Percentiles rank a stretch among this genome's conserved stretches.
Evolutionary conservation across 2,329 filamentous ascomycete genomes (phyloP).

Genomic region (Atkinsonella texensis): DNA sequence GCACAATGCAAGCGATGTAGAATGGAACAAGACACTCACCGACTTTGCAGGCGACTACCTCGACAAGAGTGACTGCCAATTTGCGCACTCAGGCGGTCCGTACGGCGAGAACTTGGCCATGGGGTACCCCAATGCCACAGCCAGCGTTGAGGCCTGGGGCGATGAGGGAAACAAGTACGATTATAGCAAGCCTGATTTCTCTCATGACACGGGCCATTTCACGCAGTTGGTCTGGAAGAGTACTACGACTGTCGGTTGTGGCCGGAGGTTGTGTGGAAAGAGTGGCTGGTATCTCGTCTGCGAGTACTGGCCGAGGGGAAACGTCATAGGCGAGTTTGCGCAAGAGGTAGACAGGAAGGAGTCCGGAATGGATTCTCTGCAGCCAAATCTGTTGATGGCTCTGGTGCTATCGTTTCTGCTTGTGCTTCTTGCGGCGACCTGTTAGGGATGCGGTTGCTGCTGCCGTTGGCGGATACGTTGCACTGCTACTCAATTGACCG

Average conservation of each 20-base stretch:
- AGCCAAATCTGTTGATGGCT: neutral
- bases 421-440: too few species aligned
- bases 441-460: neutral
- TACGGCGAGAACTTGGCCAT: slow-evolving; percentile 22
- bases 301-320: slow-evolving; percentile 58
- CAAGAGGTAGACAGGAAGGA: slow-evolving; percentile 17
- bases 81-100: slow-evolving; percentile 47
- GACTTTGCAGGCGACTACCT: slow-evolving; percentile 41
- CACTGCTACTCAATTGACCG: too few species aligned
- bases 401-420: too few species aligned
- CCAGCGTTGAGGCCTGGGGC: slow-evolving; percentile 8
- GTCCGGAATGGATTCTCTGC: neutral
- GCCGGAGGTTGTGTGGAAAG: slow-evolving; percentile 13
- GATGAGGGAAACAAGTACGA: slow-evolving; percentile 8
- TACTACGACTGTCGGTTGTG: slow-evolving; percentile 16
- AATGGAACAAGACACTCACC: slow-evolving; percentile 55
- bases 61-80: slow-evolving; percentile 27
- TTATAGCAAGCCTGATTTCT: slow-evolving; percentile 5
- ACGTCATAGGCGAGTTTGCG: slow-evolving; percentile 41
- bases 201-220: slow-evolving; percentile 14
- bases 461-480: neutral
- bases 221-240: slow-evolving; percentile 21
- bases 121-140: neutral
- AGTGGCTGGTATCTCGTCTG: slow-evolving; percentile 56
- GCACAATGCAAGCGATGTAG: slow-evolving; percentile 46